Conservation (phyloP, 495 filamentous ascomycete genomes). For the Penicillium daleae region DNA sequence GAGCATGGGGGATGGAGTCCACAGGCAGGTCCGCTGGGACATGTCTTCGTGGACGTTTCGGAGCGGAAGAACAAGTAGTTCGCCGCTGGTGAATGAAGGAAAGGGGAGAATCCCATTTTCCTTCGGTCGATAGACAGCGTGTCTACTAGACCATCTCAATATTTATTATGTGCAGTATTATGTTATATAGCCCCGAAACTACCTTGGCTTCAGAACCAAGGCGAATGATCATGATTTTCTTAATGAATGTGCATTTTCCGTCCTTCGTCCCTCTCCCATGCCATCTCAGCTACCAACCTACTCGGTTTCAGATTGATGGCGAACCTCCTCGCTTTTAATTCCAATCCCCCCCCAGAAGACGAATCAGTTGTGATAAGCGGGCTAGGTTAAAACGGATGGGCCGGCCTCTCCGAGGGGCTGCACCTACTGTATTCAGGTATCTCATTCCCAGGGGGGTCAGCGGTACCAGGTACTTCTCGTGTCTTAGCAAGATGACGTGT, state of each 20-base stretch:
- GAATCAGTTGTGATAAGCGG: too few relatives aligned
- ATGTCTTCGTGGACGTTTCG: constrained; percentile 43
- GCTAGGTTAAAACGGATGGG: too few relatives aligned
- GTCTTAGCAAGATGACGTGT: too few relatives aligned
- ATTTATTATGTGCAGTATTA: background rate
- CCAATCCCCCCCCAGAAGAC: too few relatives aligned
- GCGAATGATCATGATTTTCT: background rate
- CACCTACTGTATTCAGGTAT: too few relatives aligned
- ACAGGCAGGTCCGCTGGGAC: constrained; percentile 41
- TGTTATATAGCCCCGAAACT: constrained; percentile 6
- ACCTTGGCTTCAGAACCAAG: constrained; percentile 9
- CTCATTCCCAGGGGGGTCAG: too few relatives aligned
- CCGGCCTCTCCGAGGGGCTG: too few relatives aligned
- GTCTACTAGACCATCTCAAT: background rate
- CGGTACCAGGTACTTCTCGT: too few relatives aligned
- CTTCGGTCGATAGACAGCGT: background rate
- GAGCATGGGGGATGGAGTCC: constrained; percentile 44
- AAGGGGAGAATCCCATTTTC: background rate
- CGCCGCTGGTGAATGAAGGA: background rate
- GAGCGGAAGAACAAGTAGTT: constrained; percentile 27
- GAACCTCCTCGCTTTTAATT: too few relatives aligned
- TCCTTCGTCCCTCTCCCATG: background rate
- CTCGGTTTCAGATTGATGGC: too few relatives aligned
- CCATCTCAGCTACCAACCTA: constrained; percentile 45
- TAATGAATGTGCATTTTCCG: background rate